Evolutionary conservation across 805 yeast genomes (phyloP), one percentile per base, ranked within the genome.

Genomic region (Hanseniaspora vineae): DNA sequence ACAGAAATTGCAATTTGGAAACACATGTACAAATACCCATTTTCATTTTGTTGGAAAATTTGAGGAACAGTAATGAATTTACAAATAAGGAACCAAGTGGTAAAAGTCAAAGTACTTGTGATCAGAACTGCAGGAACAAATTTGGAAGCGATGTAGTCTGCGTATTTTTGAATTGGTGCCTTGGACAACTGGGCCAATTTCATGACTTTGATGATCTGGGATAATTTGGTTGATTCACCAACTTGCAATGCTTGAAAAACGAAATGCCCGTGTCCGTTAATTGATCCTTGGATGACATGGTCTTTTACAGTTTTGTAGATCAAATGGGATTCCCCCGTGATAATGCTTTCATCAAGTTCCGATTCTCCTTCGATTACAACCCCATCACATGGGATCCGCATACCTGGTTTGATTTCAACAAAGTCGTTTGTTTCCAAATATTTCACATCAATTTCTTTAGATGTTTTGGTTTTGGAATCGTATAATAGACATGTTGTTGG

Each of bases 381-480:
- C 44, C 97, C 99, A 69, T 92, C 99, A 1, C 96, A 88, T 1
- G 97, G 96, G 2, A 92, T 75, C 54, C 79, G 85, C 46, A 81
- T 81, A 11, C 98, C 98, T 0, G 97, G 95, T 43, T 78, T 70
- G 2, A 92, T 73, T 15, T 85, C 72, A 0, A 86, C 81, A 31
- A 84, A 71, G 62, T 92, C 99, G 55, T 76, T 73, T 10, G 72
- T 68, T 59, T 92, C 95, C 42, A 92, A 64, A 50, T 84, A 72
- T 54, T 87, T 96, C 23, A 87, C 77, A 31, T 83, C 70, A n/a
- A 92, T 75, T 39, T 52, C 58, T 15, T 51, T 62, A 52, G 44
- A 51, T 45, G 42, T 55, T 33, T 59, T 52, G 1, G 46, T 20
- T 20, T 76, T 73, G 18, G 45, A 31, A 35, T 72, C 73, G 9